Evolutionary conservation across 73 alveolate species (phyloP), one percentile per base, ranked within the genome.

Genomic region (Stentor roeselii): DNA sequence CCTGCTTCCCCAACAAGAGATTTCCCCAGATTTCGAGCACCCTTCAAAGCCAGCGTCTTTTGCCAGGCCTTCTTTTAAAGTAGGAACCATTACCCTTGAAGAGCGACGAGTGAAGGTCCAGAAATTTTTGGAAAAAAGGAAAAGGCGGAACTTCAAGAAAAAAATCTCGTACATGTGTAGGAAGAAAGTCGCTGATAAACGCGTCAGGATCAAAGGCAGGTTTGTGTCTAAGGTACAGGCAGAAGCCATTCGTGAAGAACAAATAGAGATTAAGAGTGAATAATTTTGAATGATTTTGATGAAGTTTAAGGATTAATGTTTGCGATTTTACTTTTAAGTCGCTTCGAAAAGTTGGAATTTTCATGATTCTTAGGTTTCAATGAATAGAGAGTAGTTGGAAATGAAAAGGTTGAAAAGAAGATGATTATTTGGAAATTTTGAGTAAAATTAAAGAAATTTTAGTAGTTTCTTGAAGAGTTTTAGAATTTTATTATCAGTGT

Each of bases 1-100:
- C 36, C 84, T 34, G 27, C 75, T 67, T 32, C 84, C 84, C 36
- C 74, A 30, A 4, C 84, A 37, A 75, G 34, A 31, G 3, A 3
- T 60, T 15, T 3, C 78, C 27, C 76, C 36, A 11, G 42, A 75
- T 50, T 50, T 50, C 21, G 30, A 6, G 30, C 67, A 50, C 6
- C 30, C 21, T 11, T 50, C 67, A 50, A 50, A 50, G 67, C 67
- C 67, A 11, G 21, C 6, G 6, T 11, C 67, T 21, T 21, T 50
- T 50, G 6, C 67, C 21, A n/a, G n/a, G n/a, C 67, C 67, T 11
- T 21, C 6, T 11, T 11, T 6, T 50, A 50, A 50, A 50, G 21
- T 50, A 50, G 67, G 67, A 50, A 11, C 67, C 21, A 50, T 50
- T 11, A 50, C 67, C 67, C 21, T 50, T 11, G 67, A 50, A 50